Conservation (phyloP, 208 protist genomes). For the Leishmania gerbilli region DNA sequence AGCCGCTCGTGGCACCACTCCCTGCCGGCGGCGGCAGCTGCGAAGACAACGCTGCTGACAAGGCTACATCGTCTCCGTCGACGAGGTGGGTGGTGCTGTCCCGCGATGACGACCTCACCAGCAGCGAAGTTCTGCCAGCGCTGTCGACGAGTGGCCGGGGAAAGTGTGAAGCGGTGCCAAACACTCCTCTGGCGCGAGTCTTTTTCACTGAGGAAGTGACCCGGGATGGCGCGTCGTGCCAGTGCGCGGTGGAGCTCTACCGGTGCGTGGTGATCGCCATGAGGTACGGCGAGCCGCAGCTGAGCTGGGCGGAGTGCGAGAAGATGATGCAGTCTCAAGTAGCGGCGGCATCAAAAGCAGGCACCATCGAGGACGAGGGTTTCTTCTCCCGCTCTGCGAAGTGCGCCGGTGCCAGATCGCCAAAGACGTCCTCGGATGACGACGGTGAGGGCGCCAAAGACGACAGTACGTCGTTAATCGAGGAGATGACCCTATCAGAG, state of each 20-base stretch:
- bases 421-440: not conserved
- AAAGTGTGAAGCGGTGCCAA: conserved; percentile 41
- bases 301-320: conserved; percentile 28
- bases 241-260: conserved; percentile 63
- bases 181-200: conserved; percentile 44
- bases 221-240: conserved; percentile 53
- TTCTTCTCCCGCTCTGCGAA: not conserved
- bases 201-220: conserved; percentile 39
- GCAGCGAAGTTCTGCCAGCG: conserved; percentile 11
- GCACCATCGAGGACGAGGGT: not conserved
- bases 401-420: not conserved
- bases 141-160: conserved; percentile 23
- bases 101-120: conserved; percentile 14
- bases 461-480: not conserved
- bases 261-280: conserved; percentile 64
- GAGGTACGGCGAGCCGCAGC: conserved; percentile 17
- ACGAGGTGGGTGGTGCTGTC: conserved; percentile 22
- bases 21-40: not conserved
- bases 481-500: conserved; percentile 52
- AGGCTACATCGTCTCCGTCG: not conserved
- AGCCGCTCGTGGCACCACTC: not conserved
- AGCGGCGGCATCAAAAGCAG: not conserved
- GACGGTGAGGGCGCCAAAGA: conserved; percentile 27
- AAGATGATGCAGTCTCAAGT: not conserved
- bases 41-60: not conserved